Percentiles rank a stretch among this genome's conserved stretches.
These are phyloP conservation scores for Barnettozyma botsteinii DNA, from an alignment of 805 yeast genomes.

Conservation along the genomic window DNA sequence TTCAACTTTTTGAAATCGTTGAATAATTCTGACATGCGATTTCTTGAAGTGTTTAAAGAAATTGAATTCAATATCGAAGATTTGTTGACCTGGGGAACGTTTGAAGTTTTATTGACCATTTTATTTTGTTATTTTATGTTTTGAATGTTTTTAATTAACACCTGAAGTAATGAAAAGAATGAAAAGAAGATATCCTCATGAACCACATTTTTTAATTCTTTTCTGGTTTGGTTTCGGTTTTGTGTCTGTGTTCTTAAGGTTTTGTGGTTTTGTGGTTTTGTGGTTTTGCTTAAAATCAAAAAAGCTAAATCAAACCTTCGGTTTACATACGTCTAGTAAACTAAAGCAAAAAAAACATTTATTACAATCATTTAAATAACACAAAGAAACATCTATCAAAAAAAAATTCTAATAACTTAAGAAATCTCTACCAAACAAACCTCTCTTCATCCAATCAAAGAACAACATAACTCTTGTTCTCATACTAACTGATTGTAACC, in stretches of 20 bases:
- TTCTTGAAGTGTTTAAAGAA: slow-evolving; percentile 23
- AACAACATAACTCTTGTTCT: slow-evolving; percentile 57
- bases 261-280: no score
- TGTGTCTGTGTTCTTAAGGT: neutral
- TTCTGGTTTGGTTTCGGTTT: neutral
- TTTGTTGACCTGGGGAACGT: slow-evolving; percentile 1
- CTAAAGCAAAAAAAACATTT: neutral
- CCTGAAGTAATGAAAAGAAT: neutral
- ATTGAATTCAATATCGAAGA: slow-evolving; percentile 17
- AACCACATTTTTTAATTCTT: neutral
- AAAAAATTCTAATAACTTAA: slow-evolving; percentile 26
- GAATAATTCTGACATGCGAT: slow-evolving; percentile 24
- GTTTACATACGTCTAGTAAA: no score
- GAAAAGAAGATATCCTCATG: neutral
- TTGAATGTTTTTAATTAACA: neutral
- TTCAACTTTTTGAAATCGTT: slow-evolving; percentile 24
- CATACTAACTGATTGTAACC: slow-evolving; percentile 59
- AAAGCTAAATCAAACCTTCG: no score
- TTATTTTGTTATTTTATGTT: neutral
- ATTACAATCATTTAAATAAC: no score
- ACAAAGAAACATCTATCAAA: no score
- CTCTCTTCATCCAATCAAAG: slow-evolving; percentile 67
- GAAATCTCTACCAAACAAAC: slow-evolving; percentile 48
- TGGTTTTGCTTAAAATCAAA: no score
- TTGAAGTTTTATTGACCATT: neutral